Base-by-base conservation (phyloP, 176 grass and related monocot genomes). In the Carex parvula region DNA sequence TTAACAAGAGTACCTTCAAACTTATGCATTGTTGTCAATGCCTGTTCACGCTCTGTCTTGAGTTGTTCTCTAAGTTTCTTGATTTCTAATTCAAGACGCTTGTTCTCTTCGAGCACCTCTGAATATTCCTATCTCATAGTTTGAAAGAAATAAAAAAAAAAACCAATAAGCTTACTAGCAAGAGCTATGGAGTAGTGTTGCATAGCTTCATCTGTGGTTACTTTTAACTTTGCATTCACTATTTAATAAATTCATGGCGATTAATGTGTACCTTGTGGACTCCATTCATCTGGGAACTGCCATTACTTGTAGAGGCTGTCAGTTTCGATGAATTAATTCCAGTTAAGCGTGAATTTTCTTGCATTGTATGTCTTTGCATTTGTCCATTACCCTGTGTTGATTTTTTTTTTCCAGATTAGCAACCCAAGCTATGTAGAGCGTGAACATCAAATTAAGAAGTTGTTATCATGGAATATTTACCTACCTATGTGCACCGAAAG, bases 51-150 rank as follows among this genome's bases (percentile, higher is more conserved):
- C 72, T 92, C 83, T 56, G 80, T 72, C 5, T 85, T 86, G 12
- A 95, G 93, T 89, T 88, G 66, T 79, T 80, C 80, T 88, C 79
- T 95, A 73, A 95, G 84, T 65, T 92, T 85, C 70, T 90, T 94
- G 9, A 94, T 95, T 85, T 99, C 90, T 86, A 86, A 90, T 89
- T 99, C 91, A 81, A 92, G 83, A 60, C 64, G 87, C 72, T 80
- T 62, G 70, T 79, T 80, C 17, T 90, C 89, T 83, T 93, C 88
- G 69, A 92, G 84, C 14, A 85, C 79, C 64, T 82, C 56, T 81
- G 64, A 77, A 88, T 90, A 81, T 90, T 54, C 88, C 97, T 99
- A 88, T 80, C 85, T 67, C 39, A 87, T 73, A 70, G 86, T 90
- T 65, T 61, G 48, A 56, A 84, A 84, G 70, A 83, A 70, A 84